Percentiles rank a stretch among this genome's conserved stretches.
Conservation (phyloP, 345 rosid genomes). For the Carallia brachiata region DNA sequence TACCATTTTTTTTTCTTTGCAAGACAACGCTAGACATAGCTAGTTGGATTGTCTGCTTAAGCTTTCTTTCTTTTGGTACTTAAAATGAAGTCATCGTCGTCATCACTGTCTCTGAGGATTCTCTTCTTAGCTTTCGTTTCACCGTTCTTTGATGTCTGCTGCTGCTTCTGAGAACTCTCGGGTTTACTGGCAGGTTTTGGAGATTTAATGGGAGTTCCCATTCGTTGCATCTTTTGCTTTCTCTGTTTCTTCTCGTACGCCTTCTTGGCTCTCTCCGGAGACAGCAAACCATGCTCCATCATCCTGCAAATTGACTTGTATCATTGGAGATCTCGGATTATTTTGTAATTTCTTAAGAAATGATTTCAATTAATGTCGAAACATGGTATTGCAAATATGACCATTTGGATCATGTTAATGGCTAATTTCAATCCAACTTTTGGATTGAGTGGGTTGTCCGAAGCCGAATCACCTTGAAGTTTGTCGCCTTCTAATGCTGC, state of each 20-base stretch:
- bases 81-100: constrained; percentile 45
- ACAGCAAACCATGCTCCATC: constrained; percentile 95
- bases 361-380: background rate
- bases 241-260: constrained; percentile 85
- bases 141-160: constrained; percentile 51
- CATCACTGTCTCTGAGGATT: constrained; percentile 44
- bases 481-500: background rate
- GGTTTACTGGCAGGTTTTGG: constrained; percentile 48
- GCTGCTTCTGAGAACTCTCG: constrained; percentile 61
- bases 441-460: background rate
- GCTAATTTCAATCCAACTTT: background rate
- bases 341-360: no score
- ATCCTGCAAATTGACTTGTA: constrained; percentile 50
- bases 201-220: constrained; percentile 64
- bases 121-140: constrained; percentile 66
- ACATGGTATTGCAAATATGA: no score
- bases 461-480: background rate
- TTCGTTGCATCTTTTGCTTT: constrained; percentile 70
- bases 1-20: no score
- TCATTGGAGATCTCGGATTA: background rate
- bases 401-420: background rate
- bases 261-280: constrained; percentile 67
- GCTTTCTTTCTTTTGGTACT: constrained; percentile 75
- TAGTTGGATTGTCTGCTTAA: constrained; percentile 14
- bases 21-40: no score